Conservation (phyloP, 441 rosid genomes). For the Pelargonium myrrhifolium region DNA sequence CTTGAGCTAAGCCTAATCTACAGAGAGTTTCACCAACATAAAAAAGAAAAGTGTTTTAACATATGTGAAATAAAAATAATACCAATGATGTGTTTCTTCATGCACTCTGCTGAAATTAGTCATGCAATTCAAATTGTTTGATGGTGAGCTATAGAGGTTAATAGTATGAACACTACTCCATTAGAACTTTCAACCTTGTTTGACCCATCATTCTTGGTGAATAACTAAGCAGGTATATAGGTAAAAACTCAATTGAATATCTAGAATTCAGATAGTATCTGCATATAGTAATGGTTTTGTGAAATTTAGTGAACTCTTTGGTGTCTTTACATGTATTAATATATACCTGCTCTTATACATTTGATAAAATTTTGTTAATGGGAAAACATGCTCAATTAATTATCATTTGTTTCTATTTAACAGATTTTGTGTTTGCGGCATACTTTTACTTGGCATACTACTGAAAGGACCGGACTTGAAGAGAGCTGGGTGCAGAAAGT, state of each 20-base stretch:
- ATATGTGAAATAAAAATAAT: no score
- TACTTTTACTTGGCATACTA: not conserved
- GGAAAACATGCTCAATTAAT: not conserved
- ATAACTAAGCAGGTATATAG: not conserved
- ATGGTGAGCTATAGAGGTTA: not conserved
- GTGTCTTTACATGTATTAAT: not conserved
- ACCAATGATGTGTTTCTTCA: no score
- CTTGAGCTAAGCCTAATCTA: no score
- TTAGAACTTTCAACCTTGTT: not conserved
- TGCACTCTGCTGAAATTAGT: not conserved
- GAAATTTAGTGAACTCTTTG: not conserved
- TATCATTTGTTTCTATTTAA: not conserved
- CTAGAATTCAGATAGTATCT: not conserved
- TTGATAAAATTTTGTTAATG: not conserved
- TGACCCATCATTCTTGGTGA: not conserved
- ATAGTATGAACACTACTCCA: not conserved
- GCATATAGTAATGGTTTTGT: not conserved
- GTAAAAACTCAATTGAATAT: not conserved
- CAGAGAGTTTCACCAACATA: no score
- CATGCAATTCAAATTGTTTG: not conserved
- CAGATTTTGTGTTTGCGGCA: not conserved
- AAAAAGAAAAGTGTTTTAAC: no score
- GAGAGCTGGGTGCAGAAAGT: not conserved
- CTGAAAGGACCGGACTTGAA: no score
- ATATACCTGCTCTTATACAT: not conserved